A percentile compares a stretch with the other conserved stretches of the same genome.
phyloP scores from a whole-genome alignment of 2,329 filamentous ascomycete species.

The Westerdykella ornata region DNA sequence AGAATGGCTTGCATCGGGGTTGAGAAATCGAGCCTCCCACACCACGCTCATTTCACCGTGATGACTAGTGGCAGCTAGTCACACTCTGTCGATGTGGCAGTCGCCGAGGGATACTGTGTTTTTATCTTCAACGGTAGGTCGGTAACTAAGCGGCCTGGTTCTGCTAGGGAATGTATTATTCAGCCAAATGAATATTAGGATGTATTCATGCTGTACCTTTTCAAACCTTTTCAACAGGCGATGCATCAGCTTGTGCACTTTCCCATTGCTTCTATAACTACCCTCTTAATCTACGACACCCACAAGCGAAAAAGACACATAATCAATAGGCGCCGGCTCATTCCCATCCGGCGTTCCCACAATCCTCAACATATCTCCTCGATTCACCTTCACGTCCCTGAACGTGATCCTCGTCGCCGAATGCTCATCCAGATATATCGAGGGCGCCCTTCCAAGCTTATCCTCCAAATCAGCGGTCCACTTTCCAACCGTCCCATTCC shows the following conservation, averaged over 20 bases:
- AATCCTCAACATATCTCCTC: constrained; percentile 50
- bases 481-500: constrained; percentile 46
- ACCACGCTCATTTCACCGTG: too few species aligned
- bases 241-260: not conserved
- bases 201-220: too few species aligned
- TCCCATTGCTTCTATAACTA: not conserved
- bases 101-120: too few species aligned
- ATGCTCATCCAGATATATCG: constrained; percentile 57
- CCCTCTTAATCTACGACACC: constrained; percentile 50
- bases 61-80: too few species aligned
- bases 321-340: constrained; percentile 62
- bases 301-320: constrained; percentile 55
- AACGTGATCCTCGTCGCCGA: constrained; percentile 60
- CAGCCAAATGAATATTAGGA: too few species aligned
- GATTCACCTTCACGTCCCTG: constrained; percentile 42
- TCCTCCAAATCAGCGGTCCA: constrained; percentile 59
- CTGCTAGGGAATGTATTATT: too few species aligned
- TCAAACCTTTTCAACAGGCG: too few species aligned
- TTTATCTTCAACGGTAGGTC: too few species aligned
- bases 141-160: too few species aligned
- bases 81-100: too few species aligned
- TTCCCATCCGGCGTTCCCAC: constrained; percentile 53
- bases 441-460: constrained; percentile 52
- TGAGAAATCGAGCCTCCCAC: too few species aligned
- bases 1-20: too few species aligned